These are phyloP conservation scores for Pleurotus salmoneostramineus DNA, from an alignment of 768 basidiomycete species.

Conservation along the genomic window DNA sequence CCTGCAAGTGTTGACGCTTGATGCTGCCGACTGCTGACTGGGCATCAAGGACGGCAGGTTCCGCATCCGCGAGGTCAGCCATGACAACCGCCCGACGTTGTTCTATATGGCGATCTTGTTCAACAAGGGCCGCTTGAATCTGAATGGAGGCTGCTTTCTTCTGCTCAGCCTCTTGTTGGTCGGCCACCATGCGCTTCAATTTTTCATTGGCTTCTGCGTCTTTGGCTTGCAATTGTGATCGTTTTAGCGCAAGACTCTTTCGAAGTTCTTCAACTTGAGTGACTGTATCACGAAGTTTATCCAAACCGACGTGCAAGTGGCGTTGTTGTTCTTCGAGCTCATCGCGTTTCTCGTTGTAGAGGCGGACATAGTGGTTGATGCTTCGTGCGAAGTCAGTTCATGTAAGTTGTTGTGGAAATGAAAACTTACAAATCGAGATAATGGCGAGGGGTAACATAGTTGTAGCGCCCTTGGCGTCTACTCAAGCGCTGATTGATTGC, in stretches of 20 bases:
- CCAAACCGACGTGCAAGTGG: constrained; percentile 95
- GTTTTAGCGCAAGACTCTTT: constrained; percentile 92
- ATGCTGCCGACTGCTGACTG: constrained; percentile 96
- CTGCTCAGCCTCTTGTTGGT: constrained; percentile 98
- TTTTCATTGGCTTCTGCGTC: constrained; percentile 96
- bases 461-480: constrained; percentile 91
- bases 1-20: constrained; percentile 91
- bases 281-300: constrained; percentile 94
- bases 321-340: constrained; percentile 98
- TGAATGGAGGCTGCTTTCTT: constrained; percentile 96
- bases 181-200: constrained; percentile 94
- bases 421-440: constrained; percentile 94
- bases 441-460: constrained; percentile 95
- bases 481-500: constrained; percentile 87
- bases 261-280: constrained; percentile 95
- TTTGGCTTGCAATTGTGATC: constrained; percentile 89
- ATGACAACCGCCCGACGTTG: constrained; percentile 87
- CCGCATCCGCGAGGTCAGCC: constrained; percentile 94
- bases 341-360: constrained; percentile 95
- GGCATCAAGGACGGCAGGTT: constrained; percentile 94
- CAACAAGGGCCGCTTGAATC: constrained; percentile 89
- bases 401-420: constrained; percentile 8
- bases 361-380: constrained; percentile 94
- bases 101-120: constrained; percentile 87
- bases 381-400: constrained; percentile 33